These are phyloP conservation scores for Fusarium heterosporum DNA, from an alignment of 2,329 filamentous ascomycete genomes.

Conservation along the genomic window DNA sequence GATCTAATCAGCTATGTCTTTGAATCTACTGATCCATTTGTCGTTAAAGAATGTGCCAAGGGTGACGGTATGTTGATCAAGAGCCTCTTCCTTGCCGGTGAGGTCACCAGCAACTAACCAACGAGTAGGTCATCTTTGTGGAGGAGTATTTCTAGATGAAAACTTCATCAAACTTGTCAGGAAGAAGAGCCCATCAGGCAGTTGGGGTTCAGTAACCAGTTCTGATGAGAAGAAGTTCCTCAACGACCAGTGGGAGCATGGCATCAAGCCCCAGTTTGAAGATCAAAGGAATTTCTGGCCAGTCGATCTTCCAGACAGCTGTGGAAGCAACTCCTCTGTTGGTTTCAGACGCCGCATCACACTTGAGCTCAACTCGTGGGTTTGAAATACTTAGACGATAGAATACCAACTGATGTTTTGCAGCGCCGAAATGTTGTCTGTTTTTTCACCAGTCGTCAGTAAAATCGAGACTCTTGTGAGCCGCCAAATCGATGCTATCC, in stretches of 20 bases:
- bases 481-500: slow-evolving; percentile 43
- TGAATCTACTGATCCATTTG: slow-evolving; percentile 37
- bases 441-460: slow-evolving; percentile 42
- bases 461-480: slow-evolving; percentile 44
- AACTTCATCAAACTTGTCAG: slow-evolving; percentile 49
- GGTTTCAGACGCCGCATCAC: slow-evolving; percentile 13
- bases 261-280: slow-evolving; percentile 47
- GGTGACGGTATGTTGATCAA: slow-evolving; percentile 50
- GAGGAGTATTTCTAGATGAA: slow-evolving; percentile 57
- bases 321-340: not conserved
- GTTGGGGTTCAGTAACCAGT: slow-evolving; percentile 24
- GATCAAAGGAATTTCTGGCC: slow-evolving; percentile 30
- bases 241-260: slow-evolving; percentile 49
- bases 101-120: fast-evolving
- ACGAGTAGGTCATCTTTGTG: slow-evolving; percentile 52
- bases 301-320: slow-evolving; percentile 34
- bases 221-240: slow-evolving; percentile 34
- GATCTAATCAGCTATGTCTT: slow-evolving; percentile 58
- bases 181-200: slow-evolving; percentile 10
- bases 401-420: fast-evolving
- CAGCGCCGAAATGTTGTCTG: slow-evolving; percentile 38
- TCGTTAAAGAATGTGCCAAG: slow-evolving; percentile 53
- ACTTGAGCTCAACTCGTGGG: slow-evolving; percentile 17
- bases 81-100: fast-evolving
- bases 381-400: fast-evolving